Evolutionary conservation across 2,329 filamentous ascomycete species (phyloP), one percentile per base, ranked within the genome.

Genomic region (Aureobasidium sp.): DNA sequence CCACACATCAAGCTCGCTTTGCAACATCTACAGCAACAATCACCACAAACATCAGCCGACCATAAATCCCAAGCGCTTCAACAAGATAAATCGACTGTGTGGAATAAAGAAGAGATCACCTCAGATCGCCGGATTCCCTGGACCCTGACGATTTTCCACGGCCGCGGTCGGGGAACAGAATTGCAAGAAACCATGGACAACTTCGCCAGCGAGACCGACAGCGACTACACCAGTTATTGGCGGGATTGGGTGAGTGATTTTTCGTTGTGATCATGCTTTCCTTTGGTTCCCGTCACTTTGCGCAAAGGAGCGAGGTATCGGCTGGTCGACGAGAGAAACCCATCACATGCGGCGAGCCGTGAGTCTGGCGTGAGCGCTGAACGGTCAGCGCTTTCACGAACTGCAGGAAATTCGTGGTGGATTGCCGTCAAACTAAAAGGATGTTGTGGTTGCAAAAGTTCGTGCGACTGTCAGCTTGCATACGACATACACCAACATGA

Each of bases 221-320:
- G 92, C 77, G 94, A 99, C 79, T 99, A 97, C 75, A 97, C 94
- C 53, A 97, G 91, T 77, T 99, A 97, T 76, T 99, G 94, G 94
- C 83, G 93, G 75, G 94, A 99, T 78, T 99, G 94, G 94, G 94
- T 97, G 81, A 79, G 90, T 86, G 22, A 44, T 4, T 31, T 24
- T 49, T 50, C 35, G 11, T 56, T 57, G 12, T 48, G 15, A 12
- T 35, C 19, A 27, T 49, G 9, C 22, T 12, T 35, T 27, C 5
- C 7, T 54, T 37, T 52, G 8, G 1, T 48, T 22, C 19, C 12
- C 17, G 7, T 33, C 22, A 31, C 47, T 44, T 48, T 44, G 45
- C 27, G 33, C 40, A 48, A 45, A 40, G 31, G 39, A 40, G 9
- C 19, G 31, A 31, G 22, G 12, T 24, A 35, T 40, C 27, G 8